phyloP scores from a whole-genome alignment of 352 stramenopile genomes.

The Globisporangium takayamanum region DNA sequence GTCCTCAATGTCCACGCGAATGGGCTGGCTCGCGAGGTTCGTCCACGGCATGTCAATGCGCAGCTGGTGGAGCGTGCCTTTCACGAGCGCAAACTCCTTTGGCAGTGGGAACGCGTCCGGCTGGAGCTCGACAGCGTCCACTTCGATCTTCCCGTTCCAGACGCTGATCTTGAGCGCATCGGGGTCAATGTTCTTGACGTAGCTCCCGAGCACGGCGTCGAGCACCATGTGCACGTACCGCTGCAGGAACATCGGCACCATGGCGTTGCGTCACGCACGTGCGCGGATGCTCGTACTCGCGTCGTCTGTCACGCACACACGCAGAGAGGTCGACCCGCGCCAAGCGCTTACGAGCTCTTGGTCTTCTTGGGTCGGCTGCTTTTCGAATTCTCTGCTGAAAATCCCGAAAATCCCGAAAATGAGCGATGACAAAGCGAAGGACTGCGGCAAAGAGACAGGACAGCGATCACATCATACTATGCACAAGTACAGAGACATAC shows the following conservation, averaged over 20 bases:
- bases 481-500: too few relatives aligned
- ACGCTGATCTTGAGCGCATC: slow-evolving; percentile 79
- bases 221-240: slow-evolving; percentile 81
- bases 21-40: slow-evolving; percentile 65
- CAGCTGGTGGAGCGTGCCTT: slow-evolving; percentile 68
- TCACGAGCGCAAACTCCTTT: slow-evolving; percentile 60
- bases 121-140: slow-evolving; percentile 74
- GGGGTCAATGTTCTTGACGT: slow-evolving; percentile 86
- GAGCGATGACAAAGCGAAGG: too few relatives aligned
- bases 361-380: too few relatives aligned
- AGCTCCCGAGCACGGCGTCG: slow-evolving; percentile 74
- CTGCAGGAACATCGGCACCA: slow-evolving; percentile 62
- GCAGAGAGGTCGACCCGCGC: too few relatives aligned
- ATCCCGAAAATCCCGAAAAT: too few relatives aligned
- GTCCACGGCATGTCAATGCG: slow-evolving; percentile 73
- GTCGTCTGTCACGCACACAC: too few relatives aligned
- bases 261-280: background rate
- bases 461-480: too few relatives aligned
- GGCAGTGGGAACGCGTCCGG: slow-evolving; percentile 64
- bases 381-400: too few relatives aligned
- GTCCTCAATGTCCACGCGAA: slow-evolving; percentile 72
- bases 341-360: too few relatives aligned
- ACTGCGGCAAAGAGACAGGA: too few relatives aligned
- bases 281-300: too few relatives aligned
- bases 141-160: slow-evolving; percentile 82